Conservation (phyloP, 768 basidiomycete species). For the Boletus rubroflammeus region DNA sequence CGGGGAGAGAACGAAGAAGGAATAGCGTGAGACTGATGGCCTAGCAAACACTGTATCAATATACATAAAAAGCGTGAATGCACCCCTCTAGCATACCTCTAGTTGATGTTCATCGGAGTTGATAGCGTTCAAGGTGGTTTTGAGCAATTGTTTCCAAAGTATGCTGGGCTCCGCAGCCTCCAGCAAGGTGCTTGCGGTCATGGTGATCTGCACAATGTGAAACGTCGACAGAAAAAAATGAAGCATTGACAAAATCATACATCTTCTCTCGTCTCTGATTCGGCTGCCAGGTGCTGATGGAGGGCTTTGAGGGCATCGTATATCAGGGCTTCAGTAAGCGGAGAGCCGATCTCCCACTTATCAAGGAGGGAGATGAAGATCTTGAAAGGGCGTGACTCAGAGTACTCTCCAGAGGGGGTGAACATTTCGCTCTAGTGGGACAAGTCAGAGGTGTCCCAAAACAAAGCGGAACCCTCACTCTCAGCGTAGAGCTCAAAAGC, state of each 20-base stretch:
- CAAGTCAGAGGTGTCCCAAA: conserved; percentile 11
- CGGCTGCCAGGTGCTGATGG: conserved; percentile 48
- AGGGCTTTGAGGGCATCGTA: conserved; percentile 79
- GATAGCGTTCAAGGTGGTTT: conserved; percentile 53
- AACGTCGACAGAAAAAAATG: neutral
- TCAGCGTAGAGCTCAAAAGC: conserved; percentile 65
- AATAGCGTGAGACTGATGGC: conserved; percentile 67
- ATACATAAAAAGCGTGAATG: neutral
- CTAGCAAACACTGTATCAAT: conserved; percentile 35
- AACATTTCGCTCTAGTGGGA: conserved; percentile 68
- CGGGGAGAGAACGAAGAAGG: conserved; percentile 65
- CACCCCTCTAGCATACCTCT: conserved; percentile 43
- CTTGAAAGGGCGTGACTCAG: conserved; percentile 86
- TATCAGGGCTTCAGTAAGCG: conserved; percentile 72
- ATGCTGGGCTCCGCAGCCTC: conserved; percentile 90
- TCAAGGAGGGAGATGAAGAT: conserved; percentile 93
- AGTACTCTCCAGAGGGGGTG: conserved; percentile 64
- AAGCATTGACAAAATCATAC: conserved; percentile 36
- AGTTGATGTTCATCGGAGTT: conserved; percentile 36
- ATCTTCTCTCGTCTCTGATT: conserved; percentile 56
- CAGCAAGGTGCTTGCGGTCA: conserved; percentile 85
- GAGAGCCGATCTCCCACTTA: conserved; percentile 93
- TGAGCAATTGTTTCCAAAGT: conserved; percentile 77
- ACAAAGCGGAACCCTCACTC: conserved; percentile 38
- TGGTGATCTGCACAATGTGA: conserved; percentile 47